These are phyloP conservation scores for Pyrus bretschneideri DNA, from an alignment of 306 rosid genomes.

Conservation along the genomic window DNA sequence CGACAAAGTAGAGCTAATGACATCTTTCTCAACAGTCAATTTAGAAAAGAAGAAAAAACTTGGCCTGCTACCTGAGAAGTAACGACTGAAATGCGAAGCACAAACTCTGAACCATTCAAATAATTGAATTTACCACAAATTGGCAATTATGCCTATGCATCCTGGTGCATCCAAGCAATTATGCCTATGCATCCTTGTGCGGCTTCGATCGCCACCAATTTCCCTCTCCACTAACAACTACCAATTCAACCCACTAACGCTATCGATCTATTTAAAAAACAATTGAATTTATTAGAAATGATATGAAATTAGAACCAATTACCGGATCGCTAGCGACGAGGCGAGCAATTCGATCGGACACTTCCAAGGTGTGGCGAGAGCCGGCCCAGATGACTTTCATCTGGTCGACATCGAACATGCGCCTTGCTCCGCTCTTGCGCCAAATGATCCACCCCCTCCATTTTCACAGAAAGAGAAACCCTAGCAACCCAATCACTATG, in stretches of 20 bases:
- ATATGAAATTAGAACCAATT: too few species aligned
- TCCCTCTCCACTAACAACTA: too few species aligned
- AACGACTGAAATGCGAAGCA: background rate
- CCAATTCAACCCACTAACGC: too few species aligned
- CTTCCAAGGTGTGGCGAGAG: conserved; percentile 51
- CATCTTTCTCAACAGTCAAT: background rate
- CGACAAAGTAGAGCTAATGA: background rate
- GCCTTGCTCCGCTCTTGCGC: conserved; percentile 65
- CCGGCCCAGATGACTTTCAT: conserved; percentile 94
- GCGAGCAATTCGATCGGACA: conserved; percentile 76
- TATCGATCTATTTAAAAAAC: background rate
- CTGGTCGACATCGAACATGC: conserved; percentile 64
- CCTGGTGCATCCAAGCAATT: too few species aligned
- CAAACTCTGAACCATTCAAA: background rate
- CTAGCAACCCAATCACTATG: background rate
- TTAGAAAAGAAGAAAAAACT: background rate
- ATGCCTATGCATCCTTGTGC: too few species aligned
- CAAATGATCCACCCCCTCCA: conserved; percentile 69
- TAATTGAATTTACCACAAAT: background rate
- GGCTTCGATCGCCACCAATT: too few species aligned
- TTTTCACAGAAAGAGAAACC: background rate
- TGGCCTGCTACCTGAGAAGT: background rate
- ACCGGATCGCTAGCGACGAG: conserved; percentile 48
- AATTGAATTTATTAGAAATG: background rate
- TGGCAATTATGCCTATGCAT: too few species aligned